Evolutionary conservation across 345 rosid genomes (phyloP).

Genomic region (Lumnitzera littorea): DNA sequence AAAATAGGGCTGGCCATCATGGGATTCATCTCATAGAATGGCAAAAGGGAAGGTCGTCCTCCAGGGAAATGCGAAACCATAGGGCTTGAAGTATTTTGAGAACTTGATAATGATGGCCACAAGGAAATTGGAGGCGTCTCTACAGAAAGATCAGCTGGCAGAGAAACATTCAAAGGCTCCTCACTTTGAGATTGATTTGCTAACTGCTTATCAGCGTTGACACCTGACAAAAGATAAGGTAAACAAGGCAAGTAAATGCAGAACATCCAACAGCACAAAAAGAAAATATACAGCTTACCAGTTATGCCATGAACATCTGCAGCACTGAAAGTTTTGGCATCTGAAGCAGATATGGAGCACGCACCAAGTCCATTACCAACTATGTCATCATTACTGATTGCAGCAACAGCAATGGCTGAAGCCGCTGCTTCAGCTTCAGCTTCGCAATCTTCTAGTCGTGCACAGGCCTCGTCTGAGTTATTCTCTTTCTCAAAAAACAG

Average conservation of each 20-base stretch:
- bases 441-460: slow-evolving; percentile 61
- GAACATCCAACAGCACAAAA: background rate
- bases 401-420: slow-evolving; percentile 88
- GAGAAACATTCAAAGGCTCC: slow-evolving; percentile 79
- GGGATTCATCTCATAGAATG: slow-evolving; percentile 87
- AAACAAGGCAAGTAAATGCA: background rate
- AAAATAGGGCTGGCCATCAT: slow-evolving; percentile 81
- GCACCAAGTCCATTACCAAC: slow-evolving; percentile 42
- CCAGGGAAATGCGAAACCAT: slow-evolving; percentile 84
- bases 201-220: slow-evolving; percentile 36
- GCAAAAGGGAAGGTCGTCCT: slow-evolving; percentile 74
- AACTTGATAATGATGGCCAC: slow-evolving; percentile 77
- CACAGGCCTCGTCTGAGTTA: slow-evolving; percentile 38
- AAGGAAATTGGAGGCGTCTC: slow-evolving; percentile 78
- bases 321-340: slow-evolving; percentile 52
- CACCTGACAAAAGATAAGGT: slow-evolving; percentile 32
- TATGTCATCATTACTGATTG: slow-evolving; percentile 75
- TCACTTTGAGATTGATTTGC: slow-evolving; percentile 63
- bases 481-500: slow-evolving; percentile 72
- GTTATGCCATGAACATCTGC: slow-evolving; percentile 38
- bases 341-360: slow-evolving; percentile 40
- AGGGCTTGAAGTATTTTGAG: slow-evolving; percentile 62
- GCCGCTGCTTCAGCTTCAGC: slow-evolving; percentile 87
- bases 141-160: slow-evolving; percentile 94
- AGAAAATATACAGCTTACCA: slow-evolving; percentile 14